A percentile compares a stretch with the other conserved stretches of the same genome.
phyloP scores from a whole-genome alignment of 1,284 basidiomycete species.

The Cutaneotrichosporon daszewskae region DNA sequence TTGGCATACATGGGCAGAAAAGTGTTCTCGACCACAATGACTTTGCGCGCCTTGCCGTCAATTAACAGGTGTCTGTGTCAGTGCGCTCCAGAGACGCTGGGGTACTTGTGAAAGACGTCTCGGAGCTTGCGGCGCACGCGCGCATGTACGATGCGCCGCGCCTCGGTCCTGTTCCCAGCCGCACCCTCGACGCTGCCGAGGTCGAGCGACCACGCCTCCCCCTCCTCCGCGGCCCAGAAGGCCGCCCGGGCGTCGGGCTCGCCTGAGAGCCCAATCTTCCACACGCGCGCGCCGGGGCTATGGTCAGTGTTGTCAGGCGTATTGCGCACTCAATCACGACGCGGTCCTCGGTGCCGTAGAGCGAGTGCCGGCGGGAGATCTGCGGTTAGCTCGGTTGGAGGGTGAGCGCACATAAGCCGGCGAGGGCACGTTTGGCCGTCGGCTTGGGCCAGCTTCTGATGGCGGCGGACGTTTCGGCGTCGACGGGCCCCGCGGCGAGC shows the following conservation, averaged over 20 bases:
- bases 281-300: slow-evolving; percentile 46
- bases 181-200: slow-evolving; percentile 22
- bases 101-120: slow-evolving; percentile 78
- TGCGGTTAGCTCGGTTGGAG: slow-evolving; percentile 11
- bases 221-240: slow-evolving; percentile 28
- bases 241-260: slow-evolving; percentile 46
- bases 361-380: slow-evolving; percentile 45
- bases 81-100: slow-evolving; percentile 20
- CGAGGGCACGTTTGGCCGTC: neutral
- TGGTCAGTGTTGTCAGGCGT: neutral
- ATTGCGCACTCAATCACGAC: slow-evolving; percentile 46
- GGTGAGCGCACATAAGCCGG: neutral
- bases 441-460: neutral
- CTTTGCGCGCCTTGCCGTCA: slow-evolving; percentile 87
- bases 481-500: no score
- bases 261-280: slow-evolving; percentile 50
- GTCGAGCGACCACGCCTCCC: slow-evolving; percentile 42
- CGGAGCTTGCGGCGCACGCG: slow-evolving; percentile 64
- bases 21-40: slow-evolving; percentile 86
- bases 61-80: slow-evolving; percentile 74
- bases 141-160: slow-evolving; percentile 63
- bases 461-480: no score
- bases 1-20: slow-evolving; percentile 79
- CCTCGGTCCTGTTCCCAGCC: slow-evolving; percentile 55
- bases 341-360: slow-evolving; percentile 49